phyloP scores from a whole-genome alignment of 2,329 filamentous ascomycete species.

The Claviceps cyperi region DNA sequence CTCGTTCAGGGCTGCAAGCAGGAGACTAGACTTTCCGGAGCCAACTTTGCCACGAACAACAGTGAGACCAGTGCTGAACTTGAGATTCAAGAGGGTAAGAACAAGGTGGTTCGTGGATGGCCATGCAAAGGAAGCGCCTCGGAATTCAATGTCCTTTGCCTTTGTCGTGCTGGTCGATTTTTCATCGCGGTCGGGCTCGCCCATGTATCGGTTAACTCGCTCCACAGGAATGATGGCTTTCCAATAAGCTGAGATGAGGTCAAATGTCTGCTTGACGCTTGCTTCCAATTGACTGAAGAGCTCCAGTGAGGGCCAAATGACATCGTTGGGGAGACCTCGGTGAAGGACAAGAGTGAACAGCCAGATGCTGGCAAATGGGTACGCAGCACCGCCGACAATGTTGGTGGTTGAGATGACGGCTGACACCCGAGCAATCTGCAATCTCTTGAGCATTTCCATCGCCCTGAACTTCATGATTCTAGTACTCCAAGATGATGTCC shows the following conservation, averaged over 20 bases:
- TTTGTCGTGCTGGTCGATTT: slow-evolving; percentile 21
- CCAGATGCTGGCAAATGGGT: slow-evolving; percentile 69
- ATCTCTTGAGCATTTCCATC: slow-evolving; percentile 22
- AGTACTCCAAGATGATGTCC: slow-evolving; percentile 22
- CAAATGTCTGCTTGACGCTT: slow-evolving; percentile 60
- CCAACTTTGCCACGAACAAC: slow-evolving; percentile 46
- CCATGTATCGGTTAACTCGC: slow-evolving; percentile 77
- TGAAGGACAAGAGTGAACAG: slow-evolving; percentile 63
- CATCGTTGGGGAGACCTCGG: slow-evolving; percentile 55
- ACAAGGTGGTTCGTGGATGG: slow-evolving; percentile 48
- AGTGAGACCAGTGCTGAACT: slow-evolving; percentile 35
- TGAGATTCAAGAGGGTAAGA: slow-evolving; percentile 30
- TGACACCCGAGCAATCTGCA: slow-evolving; percentile 21
- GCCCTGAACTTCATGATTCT: slow-evolving; percentile 22
- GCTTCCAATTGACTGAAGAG: slow-evolving; percentile 63
- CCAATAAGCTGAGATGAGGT: slow-evolving; percentile 59
- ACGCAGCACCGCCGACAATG: slow-evolving; percentile 54
- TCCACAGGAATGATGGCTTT: slow-evolving; percentile 73
- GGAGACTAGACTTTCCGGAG: slow-evolving; percentile 45
- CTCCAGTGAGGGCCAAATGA: slow-evolving; percentile 76
- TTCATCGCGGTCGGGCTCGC: slow-evolving; percentile 61
- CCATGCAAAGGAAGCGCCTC: slow-evolving; percentile 63
- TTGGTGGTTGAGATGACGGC: slow-evolving; percentile 53
- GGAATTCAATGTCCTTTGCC: slow-evolving; percentile 34
- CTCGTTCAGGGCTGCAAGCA: slow-evolving; percentile 45